Percentiles rank a stretch among this genome's conserved stretches.
Evolutionary conservation across 345 rosid genomes (phyloP).

Genomic region (Rhizophora apiculata): DNA sequence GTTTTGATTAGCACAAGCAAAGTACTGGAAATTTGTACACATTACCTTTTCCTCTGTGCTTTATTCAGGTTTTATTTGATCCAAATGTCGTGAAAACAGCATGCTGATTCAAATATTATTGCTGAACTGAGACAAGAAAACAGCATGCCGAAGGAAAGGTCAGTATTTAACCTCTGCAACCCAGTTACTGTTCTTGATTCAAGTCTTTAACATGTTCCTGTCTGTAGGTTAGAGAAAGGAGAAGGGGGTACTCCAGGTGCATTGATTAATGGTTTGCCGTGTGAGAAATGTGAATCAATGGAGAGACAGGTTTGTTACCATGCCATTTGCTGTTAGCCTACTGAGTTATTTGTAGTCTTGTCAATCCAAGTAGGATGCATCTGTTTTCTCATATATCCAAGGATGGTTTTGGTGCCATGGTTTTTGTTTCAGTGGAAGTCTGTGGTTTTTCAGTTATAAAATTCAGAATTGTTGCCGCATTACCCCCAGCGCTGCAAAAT

Average conservation of each 20-base stretch:
- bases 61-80: too few species aligned
- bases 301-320: slow-evolving; percentile 48
- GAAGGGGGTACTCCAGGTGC: slow-evolving; percentile 24
- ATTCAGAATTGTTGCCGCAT: too few species aligned
- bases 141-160: slow-evolving; percentile 53
- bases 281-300: slow-evolving; percentile 46
- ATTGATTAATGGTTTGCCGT: slow-evolving; percentile 32
- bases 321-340: too few species aligned
- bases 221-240: slow-evolving; percentile 40
- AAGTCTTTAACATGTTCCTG: background rate
- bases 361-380: too few species aligned
- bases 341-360: too few species aligned
- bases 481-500: too few species aligned
- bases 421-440: too few species aligned
- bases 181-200: background rate
- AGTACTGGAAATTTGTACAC: background rate
- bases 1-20: background rate
- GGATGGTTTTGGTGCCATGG: too few species aligned
- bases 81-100: too few species aligned
- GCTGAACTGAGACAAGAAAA: slow-evolving; percentile 57
- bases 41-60: background rate
- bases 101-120: slow-evolving; percentile 26
- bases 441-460: too few species aligned
- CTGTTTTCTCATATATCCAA: too few species aligned
- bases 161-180: slow-evolving; percentile 11